These are phyloP conservation scores for Periglandula ipomoeae DNA, from an alignment of 2,329 filamentous ascomycete species.

Conservation along the genomic window DNA sequence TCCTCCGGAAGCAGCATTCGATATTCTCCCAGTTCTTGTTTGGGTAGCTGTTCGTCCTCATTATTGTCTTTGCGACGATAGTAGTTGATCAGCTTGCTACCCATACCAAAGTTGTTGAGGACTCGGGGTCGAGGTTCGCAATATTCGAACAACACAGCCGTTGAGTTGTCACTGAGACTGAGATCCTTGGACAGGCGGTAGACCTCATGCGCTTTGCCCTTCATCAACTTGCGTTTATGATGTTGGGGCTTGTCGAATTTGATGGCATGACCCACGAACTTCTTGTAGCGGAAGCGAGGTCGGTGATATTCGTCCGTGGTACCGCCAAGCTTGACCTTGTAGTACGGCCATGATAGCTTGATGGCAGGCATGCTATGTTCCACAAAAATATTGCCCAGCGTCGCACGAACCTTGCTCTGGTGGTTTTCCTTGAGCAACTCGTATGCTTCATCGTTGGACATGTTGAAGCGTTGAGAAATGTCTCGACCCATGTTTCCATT, in stretches of 20 bases:
- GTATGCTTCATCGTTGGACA: constrained; percentile 93
- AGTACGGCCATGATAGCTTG: constrained; percentile 91
- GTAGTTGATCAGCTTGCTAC: constrained; percentile 91
- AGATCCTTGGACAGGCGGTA: constrained; percentile 76
- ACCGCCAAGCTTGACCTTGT: constrained; percentile 72
- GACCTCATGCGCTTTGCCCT: constrained; percentile 68
- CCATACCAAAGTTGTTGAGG: constrained; percentile 96
- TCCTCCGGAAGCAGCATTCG: constrained; percentile 85
- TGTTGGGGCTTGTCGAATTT: constrained; percentile 62
- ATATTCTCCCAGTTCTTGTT: constrained; percentile 79
- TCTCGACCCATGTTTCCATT: constrained; percentile 63
- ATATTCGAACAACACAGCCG: constrained; percentile 84
- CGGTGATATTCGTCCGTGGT: constrained; percentile 77
- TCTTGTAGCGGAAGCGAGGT: constrained; percentile 65
- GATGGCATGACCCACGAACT: constrained; percentile 56
- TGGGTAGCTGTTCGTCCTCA: constrained; percentile 68
- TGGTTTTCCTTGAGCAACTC: constrained; percentile 94
- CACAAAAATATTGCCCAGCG: constrained; percentile 81
- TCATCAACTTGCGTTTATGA: constrained; percentile 74
- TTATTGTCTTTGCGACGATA: constrained; percentile 71
- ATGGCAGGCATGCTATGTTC: constrained; percentile 90
- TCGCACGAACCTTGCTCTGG: constrained; percentile 89
- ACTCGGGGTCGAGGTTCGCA: constrained; percentile 89
- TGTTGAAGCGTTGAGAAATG: constrained; percentile 78
- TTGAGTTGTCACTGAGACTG: constrained; percentile 81